These are phyloP conservation scores for Raphidocelis subcapitata DNA, from an alignment of 139 green algal species.

Conservation along the genomic window DNA sequence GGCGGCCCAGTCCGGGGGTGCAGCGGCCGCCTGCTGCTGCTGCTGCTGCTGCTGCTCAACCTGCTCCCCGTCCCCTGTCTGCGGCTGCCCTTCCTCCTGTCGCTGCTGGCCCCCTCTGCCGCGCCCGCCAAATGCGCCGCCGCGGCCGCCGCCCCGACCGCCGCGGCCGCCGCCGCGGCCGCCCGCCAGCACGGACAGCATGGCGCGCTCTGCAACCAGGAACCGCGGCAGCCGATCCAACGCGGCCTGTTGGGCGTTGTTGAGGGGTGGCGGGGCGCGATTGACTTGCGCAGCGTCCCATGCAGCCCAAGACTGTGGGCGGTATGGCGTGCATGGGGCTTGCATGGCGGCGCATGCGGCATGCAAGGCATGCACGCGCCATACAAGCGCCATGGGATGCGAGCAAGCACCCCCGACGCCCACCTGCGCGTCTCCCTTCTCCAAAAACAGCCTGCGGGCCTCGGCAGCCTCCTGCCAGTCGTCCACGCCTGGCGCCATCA, in stretches of 20 bases:
- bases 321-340: too few species aligned
- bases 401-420: background rate
- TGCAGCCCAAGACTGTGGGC: too few species aligned
- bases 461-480: conserved; percentile 25
- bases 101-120: background rate
- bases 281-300: too few species aligned
- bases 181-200: conserved; percentile 47
- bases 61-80: background rate
- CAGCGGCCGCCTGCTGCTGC: too few species aligned
- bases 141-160: background rate
- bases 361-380: too few species aligned
- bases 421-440: conserved; percentile 27
- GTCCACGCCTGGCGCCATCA: conserved; percentile 8
- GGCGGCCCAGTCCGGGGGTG: background rate
- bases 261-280: too few species aligned
- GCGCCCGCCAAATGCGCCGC: background rate
- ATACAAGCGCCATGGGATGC: too few species aligned
- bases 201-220: conserved; percentile 56
- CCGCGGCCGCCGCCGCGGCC: background rate
- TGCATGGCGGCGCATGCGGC: too few species aligned
- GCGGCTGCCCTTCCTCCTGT: conserved; percentile 7
- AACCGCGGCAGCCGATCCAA: conserved; percentile 55
- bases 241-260: conserved; percentile 35
- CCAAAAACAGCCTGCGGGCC: conserved; percentile 23
- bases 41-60: too few species aligned